Evolutionary conservation across 1,284 basidiomycete species (phyloP).

Genomic region (Cutaneotrichosporon sp.): DNA sequence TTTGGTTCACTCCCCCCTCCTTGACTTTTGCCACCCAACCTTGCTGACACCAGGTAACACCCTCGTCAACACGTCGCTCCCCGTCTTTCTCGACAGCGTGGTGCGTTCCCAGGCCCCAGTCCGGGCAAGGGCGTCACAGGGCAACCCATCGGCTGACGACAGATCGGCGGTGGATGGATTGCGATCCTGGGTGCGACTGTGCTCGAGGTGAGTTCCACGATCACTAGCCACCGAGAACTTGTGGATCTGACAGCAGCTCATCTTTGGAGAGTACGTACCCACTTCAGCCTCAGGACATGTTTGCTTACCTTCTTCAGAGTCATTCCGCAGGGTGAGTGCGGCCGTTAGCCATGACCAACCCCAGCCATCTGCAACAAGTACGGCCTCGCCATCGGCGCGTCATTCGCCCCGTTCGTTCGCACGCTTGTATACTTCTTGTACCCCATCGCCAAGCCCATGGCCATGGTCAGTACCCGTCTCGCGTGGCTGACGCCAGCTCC

Average conservation of each 20-base stretch:
- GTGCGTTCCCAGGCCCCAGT: constrained; percentile 30
- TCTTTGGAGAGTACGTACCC: constrained; percentile 27
- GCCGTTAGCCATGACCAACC: neutral
- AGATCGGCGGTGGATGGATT: constrained; percentile 51
- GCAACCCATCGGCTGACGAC: constrained; percentile 6
- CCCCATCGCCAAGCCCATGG: constrained; percentile 55
- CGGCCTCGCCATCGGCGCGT: constrained; percentile 57
- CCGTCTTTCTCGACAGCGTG: constrained; percentile 55
- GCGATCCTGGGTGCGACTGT: constrained; percentile 37
- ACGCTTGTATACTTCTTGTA: constrained; percentile 53
- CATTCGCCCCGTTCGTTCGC: constrained; percentile 56
- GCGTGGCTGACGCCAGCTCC: constrained; percentile 47
- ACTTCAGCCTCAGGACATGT: neutral
- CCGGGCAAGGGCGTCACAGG: no score
- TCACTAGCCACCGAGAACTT: no score
- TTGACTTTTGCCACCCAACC: neutral
- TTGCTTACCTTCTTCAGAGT: constrained; percentile 34
- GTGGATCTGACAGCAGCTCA: constrained; percentile 21
- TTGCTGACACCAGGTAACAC: constrained; percentile 52
- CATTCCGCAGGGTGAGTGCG: constrained; percentile 43
- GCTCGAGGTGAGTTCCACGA: constrained; percentile 29
- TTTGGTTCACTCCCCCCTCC: neutral
- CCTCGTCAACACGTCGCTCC: constrained; percentile 58
- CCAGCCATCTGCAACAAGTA: constrained; percentile 57
- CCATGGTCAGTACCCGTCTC: constrained; percentile 29